A percentile compares a stretch with the other conserved stretches of the same genome.
Evolutionary conservation across 257 asterid species (phyloP).

Genomic region (Ballota nigra): DNA sequence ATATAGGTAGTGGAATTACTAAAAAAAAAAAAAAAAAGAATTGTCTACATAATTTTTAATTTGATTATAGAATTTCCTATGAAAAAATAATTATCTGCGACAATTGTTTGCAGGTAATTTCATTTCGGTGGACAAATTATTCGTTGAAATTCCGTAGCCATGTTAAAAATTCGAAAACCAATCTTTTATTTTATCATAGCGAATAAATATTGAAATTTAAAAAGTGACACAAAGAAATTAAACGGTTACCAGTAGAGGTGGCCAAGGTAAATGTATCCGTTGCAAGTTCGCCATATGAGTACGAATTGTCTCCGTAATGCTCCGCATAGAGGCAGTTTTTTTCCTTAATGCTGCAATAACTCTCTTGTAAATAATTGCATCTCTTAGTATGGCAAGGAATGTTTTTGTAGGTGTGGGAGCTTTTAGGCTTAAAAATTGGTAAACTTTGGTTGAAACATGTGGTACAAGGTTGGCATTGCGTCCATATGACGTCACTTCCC

Average conservation of each 20-base stretch:
- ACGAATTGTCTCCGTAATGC: neutral
- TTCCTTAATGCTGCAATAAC: neutral
- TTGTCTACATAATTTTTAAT: too few relatives aligned
- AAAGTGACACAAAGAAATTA: too few relatives aligned
- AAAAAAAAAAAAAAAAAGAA: too few relatives aligned
- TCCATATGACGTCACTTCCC: slow-evolving; percentile 46
- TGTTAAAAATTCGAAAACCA: too few relatives aligned
- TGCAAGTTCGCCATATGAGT: neutral
- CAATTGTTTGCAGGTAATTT: too few relatives aligned
- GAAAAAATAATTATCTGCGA: too few relatives aligned
- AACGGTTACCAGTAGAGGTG: neutral
- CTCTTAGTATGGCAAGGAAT: neutral
- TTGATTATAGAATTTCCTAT: too few relatives aligned
- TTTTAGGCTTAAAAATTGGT: slow-evolving; percentile 28
- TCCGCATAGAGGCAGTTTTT: slow-evolving; percentile 23
- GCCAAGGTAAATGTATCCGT: neutral
- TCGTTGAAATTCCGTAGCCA: too few relatives aligned
- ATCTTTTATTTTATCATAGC: too few relatives aligned
- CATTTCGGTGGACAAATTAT: too few relatives aligned
- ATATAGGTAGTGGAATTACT: too few relatives aligned
- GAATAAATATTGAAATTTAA: too few relatives aligned
- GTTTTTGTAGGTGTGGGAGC: slow-evolving; percentile 24
- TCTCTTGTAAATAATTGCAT: slow-evolving; percentile 4
- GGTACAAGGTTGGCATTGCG: slow-evolving; percentile 44
- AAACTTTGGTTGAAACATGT: slow-evolving; percentile 28